A percentile compares a stretch with the other conserved stretches of the same genome.
phyloP scores from a whole-genome alignment of 768 basidiomycete genomes.

The Auriscalpium orientale region DNA sequence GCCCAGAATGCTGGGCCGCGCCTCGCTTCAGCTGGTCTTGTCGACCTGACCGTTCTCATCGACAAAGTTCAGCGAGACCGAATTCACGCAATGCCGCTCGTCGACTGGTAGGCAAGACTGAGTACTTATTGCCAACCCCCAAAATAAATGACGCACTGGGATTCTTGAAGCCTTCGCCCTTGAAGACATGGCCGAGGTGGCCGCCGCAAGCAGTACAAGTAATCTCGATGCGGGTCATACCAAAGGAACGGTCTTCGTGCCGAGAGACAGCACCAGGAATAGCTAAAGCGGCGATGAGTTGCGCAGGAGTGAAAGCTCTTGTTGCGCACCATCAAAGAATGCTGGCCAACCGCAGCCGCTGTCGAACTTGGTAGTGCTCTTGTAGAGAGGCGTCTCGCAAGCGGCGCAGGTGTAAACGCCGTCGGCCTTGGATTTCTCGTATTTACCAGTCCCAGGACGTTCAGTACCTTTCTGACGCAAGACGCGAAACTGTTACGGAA shows the following conservation, averaged over 20 bases:
- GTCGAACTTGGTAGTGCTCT: constrained; percentile 83
- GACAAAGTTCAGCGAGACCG: constrained; percentile 72
- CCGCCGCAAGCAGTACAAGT: constrained; percentile 87
- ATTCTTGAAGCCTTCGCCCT: constrained; percentile 76
- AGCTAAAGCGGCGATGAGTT: constrained; percentile 37
- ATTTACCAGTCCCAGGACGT: constrained; percentile 65
- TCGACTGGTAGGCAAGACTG: constrained; percentile 38
- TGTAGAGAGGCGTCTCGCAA: constrained; percentile 79
- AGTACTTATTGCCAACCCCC: too few species aligned
- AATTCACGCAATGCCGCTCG: constrained; percentile 88
- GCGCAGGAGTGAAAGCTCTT: neutral
- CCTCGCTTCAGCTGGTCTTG: neutral
- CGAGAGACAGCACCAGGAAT: constrained; percentile 82
- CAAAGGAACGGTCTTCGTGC: constrained; percentile 62
- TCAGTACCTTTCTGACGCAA: constrained; percentile 88
- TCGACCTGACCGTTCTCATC: constrained; percentile 32
- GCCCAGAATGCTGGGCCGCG: neutral
- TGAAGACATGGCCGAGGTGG: constrained; percentile 93
- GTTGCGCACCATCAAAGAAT: constrained; percentile 79
- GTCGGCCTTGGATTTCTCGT: constrained; percentile 55
- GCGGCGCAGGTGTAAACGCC: constrained; percentile 78
- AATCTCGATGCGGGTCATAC: constrained; percentile 77
- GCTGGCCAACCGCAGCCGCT: constrained; percentile 98
- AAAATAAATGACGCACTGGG: constrained; percentile 27
- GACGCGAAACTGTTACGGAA: constrained; percentile 60